phyloP scores from a whole-genome alignment of 78 protist genomes.

The Dictyostelium capitatum region DNA sequence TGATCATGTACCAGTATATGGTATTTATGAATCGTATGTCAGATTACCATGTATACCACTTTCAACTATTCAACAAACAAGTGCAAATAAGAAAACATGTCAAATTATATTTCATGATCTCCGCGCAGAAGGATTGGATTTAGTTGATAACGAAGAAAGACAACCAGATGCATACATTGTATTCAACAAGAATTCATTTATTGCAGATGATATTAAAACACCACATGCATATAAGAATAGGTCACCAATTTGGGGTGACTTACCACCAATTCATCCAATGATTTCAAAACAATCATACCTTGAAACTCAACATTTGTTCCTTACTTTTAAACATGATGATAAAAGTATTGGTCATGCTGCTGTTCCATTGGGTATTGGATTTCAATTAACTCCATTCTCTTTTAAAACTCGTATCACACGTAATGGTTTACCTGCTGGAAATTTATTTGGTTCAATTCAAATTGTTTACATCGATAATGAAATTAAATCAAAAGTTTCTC shows the following conservation, averaged over 20 bases:
- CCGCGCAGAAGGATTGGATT: constrained; percentile 35
- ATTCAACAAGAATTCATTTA: constrained; percentile 12
- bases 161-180: constrained; percentile 50
- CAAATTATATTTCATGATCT: constrained; percentile 23
- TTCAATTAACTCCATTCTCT: constrained; percentile 23
- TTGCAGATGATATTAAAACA: constrained; percentile 11
- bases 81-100: constrained; percentile 1
- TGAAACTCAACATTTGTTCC: constrained; percentile 56
- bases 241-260: constrained; percentile 51
- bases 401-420: constrained; percentile 65
- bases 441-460: constrained; percentile 48
- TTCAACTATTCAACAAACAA: background rate
- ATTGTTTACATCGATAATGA: background rate
- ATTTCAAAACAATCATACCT: constrained; percentile 26
- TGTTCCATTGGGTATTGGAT: constrained; percentile 39
- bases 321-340: constrained; percentile 40
- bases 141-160: background rate
- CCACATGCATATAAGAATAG: constrained; percentile 2
- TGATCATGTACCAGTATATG: constrained; percentile 69
- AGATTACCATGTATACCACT: constrained; percentile 47
- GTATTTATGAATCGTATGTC: background rate
- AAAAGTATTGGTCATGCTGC: constrained; percentile 50
- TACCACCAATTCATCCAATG: constrained; percentile 51
- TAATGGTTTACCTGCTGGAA: constrained; percentile 54
- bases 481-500: background rate